phyloP scores from a whole-genome alignment of 306 rosid genomes.

The Vicia villosa region DNA sequence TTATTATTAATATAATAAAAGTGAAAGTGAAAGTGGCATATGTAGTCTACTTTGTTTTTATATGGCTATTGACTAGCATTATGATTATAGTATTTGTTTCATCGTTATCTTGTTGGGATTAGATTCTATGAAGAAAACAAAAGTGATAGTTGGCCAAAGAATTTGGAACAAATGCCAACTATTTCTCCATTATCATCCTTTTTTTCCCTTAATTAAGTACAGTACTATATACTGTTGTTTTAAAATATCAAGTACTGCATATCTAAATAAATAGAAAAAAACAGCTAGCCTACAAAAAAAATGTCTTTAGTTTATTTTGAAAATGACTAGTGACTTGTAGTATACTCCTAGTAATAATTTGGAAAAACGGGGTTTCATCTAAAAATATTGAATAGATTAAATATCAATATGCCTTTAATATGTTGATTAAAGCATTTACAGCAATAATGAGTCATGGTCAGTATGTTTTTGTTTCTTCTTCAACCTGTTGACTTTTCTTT shows the following conservation, averaged over 20 bases:
- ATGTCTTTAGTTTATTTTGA: background rate
- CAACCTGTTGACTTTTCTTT: too few relatives aligned
- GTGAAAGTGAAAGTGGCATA: background rate
- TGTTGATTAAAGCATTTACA: too few relatives aligned
- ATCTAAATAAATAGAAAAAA: too few relatives aligned
- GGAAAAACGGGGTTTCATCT: background rate
- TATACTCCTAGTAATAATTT: too few relatives aligned
- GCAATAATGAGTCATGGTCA: too few relatives aligned
- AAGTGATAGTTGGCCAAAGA: background rate
- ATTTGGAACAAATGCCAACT: background rate
- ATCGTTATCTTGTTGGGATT: background rate
- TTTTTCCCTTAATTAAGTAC: background rate
- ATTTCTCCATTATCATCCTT: background rate
- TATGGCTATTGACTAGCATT: background rate
- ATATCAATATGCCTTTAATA: background rate
- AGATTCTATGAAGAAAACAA: slow-evolving; percentile 8
- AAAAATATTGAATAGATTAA: too few relatives aligned
- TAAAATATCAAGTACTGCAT: too few relatives aligned
- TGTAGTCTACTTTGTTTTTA: background rate
- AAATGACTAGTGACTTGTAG: background rate
- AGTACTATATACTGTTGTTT: too few relatives aligned
- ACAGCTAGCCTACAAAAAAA: background rate
- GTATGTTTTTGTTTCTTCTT: too few relatives aligned
- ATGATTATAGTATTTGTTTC: background rate
- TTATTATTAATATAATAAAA: background rate